phyloP scores from a whole-genome alignment of 2,329 filamentous ascomycete species.

The Alternaria alternata region DNA sequence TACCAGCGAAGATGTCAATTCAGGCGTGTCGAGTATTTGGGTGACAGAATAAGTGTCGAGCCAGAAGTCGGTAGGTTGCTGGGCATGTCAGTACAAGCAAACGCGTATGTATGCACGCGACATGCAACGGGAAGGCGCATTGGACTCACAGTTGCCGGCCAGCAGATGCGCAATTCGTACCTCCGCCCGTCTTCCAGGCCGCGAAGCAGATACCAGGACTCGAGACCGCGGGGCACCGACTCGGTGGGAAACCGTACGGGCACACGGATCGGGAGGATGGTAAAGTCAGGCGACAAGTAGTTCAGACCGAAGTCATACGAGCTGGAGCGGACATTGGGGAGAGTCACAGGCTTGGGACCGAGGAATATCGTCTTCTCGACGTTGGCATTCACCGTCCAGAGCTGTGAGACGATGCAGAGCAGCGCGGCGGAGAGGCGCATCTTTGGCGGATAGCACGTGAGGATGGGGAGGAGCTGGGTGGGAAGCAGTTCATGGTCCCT shows the following conservation, averaged over 20 bases:
- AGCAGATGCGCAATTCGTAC: conserved; percentile 93
- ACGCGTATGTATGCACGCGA: background rate
- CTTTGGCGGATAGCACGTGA: conserved; percentile 30
- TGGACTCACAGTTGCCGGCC: conserved; percentile 82
- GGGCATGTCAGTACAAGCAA: conserved; percentile 25
- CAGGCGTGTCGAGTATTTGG: conserved; percentile 67
- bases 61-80: conserved; percentile 88
- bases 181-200: conserved; percentile 73
- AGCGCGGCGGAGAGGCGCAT: conserved; percentile 45
- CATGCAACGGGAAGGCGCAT: conserved; percentile 4
- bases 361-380: conserved; percentile 92
- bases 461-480: background rate
- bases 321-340: conserved; percentile 65
- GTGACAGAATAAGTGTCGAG: conserved; percentile 71
- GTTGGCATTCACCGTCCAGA: conserved; percentile 67
- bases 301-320: conserved; percentile 70
- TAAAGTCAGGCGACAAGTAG: conserved; percentile 64
- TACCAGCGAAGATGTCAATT: conserved; percentile 71
- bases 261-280: conserved; percentile 69
- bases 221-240: conserved; percentile 62
- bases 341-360: conserved; percentile 67
- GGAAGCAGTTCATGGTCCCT: conserved; percentile 11
- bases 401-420: conserved; percentile 43
- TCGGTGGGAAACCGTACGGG: conserved; percentile 72
- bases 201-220: conserved; percentile 82